Conservation (phyloP, 306 rosid genomes). For the Heteromeles arbutifolia region DNA sequence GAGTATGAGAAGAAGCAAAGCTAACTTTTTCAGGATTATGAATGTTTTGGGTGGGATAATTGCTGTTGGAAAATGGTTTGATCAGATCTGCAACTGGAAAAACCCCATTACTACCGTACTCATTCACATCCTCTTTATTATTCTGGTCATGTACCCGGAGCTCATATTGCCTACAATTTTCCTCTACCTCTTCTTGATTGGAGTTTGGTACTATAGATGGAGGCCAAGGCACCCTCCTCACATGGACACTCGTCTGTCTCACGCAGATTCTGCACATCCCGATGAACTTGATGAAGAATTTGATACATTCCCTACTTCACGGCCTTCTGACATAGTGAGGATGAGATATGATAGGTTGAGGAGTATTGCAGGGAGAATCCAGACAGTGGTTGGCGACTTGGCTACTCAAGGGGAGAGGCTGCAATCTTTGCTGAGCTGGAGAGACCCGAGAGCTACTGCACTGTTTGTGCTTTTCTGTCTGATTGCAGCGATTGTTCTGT, state of each 20-base stretch:
- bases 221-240: conserved; percentile 98
- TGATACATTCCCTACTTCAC: conserved; percentile 81
- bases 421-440: conserved; percentile 95
- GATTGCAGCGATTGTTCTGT: conserved; percentile 80
- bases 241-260: conserved; percentile 98
- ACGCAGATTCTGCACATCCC: conserved; percentile 80
- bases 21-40: conserved; percentile 91
- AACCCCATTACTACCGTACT: conserved; percentile 91
- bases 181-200: conserved; percentile 93
- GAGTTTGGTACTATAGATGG: conserved; percentile 97
- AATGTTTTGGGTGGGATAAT: conserved; percentile 82
- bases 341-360: conserved; percentile 90
- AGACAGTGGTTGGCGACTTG: conserved; percentile 91
- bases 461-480: conserved; percentile 87
- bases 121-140: conserved; percentile 77
- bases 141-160: conserved; percentile 94
- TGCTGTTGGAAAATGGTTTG: conserved; percentile 98
- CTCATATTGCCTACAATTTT: conserved; percentile 90
- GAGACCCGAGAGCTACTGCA: conserved; percentile 94
- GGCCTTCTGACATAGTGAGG: conserved; percentile 72
- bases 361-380: conserved; percentile 92
- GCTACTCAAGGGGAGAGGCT: conserved; percentile 98
- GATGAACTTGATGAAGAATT: conserved; percentile 94
- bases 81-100: conserved; percentile 93
- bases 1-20: conserved; percentile 98